These are phyloP conservation scores for Medakamo hakoo DNA, from an alignment of 139 green algal genomes.

Conservation along the genomic window DNA sequence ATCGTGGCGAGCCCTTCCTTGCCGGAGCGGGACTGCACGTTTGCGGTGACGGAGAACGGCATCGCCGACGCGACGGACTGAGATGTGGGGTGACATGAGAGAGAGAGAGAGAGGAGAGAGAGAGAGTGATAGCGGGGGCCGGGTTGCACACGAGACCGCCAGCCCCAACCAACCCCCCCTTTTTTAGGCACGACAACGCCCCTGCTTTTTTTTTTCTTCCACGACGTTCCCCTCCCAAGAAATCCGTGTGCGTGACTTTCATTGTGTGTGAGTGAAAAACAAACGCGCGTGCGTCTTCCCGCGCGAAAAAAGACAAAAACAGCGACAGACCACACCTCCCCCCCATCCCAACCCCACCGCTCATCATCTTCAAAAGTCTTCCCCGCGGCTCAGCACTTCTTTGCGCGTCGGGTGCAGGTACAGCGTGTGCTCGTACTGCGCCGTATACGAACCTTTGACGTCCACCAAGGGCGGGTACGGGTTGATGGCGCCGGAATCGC, in stretches of 20 bases:
- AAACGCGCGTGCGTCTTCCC: not conserved
- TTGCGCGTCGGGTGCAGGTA: constrained; percentile 86
- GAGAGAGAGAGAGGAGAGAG: not conserved
- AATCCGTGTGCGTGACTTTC: not conserved
- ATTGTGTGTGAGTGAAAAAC: not conserved
- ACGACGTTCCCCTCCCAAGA: too few relatives aligned
- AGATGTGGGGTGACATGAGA: too few relatives aligned
- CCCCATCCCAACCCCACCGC: not conserved
- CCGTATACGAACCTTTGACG: constrained; percentile 79
- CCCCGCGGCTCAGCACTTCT: constrained; percentile 85
- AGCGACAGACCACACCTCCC: not conserved
- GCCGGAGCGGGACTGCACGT: constrained; percentile 84
- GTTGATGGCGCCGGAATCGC: constrained; percentile 79
- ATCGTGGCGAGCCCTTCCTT: constrained; percentile 81
- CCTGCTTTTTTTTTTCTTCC: not conserved
- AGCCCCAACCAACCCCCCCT: too few relatives aligned
- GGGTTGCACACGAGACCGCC: too few relatives aligned
- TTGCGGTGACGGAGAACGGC: constrained; percentile 66
- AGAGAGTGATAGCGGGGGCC: too few relatives aligned
- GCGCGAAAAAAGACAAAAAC: too few relatives aligned
- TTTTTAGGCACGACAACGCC: too few relatives aligned
- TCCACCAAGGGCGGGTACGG: constrained; percentile 92
- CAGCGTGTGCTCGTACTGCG: constrained; percentile 97
- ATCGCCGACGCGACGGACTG: constrained; percentile 78
- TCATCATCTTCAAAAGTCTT: constrained; percentile 65